These are phyloP conservation scores for Aspergillus ochraceus DNA, from an alignment of 2,329 filamentous ascomycete genomes.

Conservation along the genomic window DNA sequence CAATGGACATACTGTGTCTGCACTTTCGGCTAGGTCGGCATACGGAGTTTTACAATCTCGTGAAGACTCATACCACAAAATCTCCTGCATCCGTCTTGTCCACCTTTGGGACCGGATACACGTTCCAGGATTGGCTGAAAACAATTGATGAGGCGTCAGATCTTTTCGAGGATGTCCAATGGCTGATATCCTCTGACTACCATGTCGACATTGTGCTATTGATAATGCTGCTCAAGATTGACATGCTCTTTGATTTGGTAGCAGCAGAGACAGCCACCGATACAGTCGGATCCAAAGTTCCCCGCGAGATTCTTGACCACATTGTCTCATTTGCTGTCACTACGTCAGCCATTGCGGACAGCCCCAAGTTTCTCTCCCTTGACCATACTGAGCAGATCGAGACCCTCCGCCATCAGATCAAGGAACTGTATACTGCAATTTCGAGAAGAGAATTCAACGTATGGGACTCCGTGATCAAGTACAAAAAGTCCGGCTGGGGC, in stretches of 20 bases:
- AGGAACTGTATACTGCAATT: not conserved
- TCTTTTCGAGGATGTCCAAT: not conserved
- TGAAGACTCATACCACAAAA: not conserved
- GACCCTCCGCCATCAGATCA: not conserved
- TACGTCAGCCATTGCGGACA: not conserved
- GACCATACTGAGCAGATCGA: not conserved
- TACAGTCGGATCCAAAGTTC: not conserved
- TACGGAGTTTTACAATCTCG: not conserved
- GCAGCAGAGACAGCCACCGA: not conserved
- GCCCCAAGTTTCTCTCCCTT: not conserved
- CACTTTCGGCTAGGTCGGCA: not conserved
- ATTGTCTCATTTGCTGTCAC: not conserved
- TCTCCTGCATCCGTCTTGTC: no score
- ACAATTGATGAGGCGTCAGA: not conserved
- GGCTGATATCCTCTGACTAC: not conserved
- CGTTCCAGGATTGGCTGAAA: not conserved
- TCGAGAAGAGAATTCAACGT: not conserved
- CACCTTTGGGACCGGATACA: no score
- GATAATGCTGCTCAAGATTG: not conserved
- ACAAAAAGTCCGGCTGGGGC: no score
- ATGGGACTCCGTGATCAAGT: not conserved
- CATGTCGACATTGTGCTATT: not conserved
- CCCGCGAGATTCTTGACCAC: not conserved
- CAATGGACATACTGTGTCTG: not conserved
- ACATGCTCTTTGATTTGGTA: not conserved